Evolutionary conservation across 139 green algal genomes (phyloP).

Genomic region (Tetradesmus obliquus): DNA sequence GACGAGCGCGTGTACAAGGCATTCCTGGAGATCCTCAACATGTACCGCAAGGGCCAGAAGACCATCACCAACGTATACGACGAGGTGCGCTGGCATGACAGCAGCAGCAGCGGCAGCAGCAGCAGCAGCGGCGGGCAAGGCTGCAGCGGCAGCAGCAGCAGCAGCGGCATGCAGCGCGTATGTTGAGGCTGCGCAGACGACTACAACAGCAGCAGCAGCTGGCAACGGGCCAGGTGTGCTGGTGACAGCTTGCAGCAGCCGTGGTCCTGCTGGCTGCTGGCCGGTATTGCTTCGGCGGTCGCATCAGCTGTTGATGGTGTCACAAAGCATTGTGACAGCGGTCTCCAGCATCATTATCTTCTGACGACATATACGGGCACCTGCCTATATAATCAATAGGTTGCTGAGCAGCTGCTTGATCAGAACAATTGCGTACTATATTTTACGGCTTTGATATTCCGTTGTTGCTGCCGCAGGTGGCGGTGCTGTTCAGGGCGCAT

Average conservation of each 20-base stretch:
- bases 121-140: neutral
- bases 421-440: neutral
- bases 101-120: neutral
- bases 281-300: too few species aligned
- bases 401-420: neutral
- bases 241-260: too few species aligned
- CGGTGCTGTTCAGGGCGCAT: constrained; percentile 93
- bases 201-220: neutral
- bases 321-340: too few species aligned
- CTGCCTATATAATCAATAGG: neutral
- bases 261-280: too few species aligned
- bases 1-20: constrained; percentile 99
- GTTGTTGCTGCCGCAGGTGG: constrained; percentile 74
- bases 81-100: constrained; percentile 72
- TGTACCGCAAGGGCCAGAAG: constrained; percentile 99
- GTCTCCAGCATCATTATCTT: neutral
- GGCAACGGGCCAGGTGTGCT: neutral
- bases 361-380: neutral
- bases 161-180: neutral
- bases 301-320: too few species aligned
- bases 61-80: constrained; percentile 97
- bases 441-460: too few species aligned
- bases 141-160: neutral
- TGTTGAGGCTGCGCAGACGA: neutral
- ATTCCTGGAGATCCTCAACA: constrained; percentile 99